These are phyloP conservation scores for Aspergillus ustus DNA, from an alignment of 2,329 filamentous ascomycete species.

Conservation along the genomic window DNA sequence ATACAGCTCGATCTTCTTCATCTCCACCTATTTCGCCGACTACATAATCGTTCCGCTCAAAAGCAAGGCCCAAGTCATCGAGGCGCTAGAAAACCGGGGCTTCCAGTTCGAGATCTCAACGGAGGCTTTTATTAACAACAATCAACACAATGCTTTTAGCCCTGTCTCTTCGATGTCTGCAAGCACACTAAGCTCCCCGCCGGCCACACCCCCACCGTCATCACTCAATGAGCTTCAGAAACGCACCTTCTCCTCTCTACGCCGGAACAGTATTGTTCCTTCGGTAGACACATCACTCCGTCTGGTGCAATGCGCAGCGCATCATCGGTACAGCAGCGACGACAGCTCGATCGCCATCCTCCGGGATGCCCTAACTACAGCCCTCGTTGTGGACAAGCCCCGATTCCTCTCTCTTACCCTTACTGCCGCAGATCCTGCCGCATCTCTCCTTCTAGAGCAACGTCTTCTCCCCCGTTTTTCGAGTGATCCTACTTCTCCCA, in stretches of 20 bases:
- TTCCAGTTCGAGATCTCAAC: constrained; percentile 79
- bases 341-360: constrained; percentile 45
- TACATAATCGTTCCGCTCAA: constrained; percentile 88
- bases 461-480: constrained; percentile 66
- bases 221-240: constrained; percentile 78
- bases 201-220: constrained; percentile 75
- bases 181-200: constrained; percentile 42
- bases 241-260: constrained; percentile 83
- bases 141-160: constrained; percentile 48
- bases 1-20: constrained; percentile 86
- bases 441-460: constrained; percentile 52
- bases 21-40: constrained; percentile 96
- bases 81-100: constrained; percentile 75
- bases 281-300: constrained; percentile 70
- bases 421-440: constrained; percentile 49
- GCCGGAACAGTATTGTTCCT: constrained; percentile 74
- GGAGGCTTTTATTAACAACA: constrained; percentile 67
- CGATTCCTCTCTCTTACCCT: constrained; percentile 56
- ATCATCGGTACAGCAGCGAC: constrained; percentile 48
- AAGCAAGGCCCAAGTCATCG: constrained; percentile 73
- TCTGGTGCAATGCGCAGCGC: constrained; percentile 81
- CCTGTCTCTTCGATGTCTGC: constrained; percentile 37
- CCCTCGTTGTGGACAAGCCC: constrained; percentile 47
- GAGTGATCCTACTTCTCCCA: constrained; percentile 58
- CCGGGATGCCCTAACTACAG: constrained; percentile 43